Evolutionary conservation across 306 rosid species (phyloP).

Genomic region (Lathyrus aphaca): DNA sequence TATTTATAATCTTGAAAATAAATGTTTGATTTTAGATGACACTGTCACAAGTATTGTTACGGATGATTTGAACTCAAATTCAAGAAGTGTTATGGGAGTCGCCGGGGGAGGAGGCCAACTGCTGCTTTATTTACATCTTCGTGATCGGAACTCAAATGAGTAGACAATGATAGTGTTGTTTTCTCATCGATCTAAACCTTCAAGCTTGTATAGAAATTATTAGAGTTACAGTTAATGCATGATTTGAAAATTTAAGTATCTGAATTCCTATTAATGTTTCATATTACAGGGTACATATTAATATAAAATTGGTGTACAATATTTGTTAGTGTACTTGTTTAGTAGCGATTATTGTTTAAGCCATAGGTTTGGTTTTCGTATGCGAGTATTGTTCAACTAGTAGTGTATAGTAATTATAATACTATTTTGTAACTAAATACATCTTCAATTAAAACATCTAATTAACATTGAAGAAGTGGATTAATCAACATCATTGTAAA

Average conservation of each 20-base stretch:
- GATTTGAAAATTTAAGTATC: not conserved
- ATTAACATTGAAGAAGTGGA: too few species aligned
- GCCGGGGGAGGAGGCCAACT: slow-evolving; percentile 55
- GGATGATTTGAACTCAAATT: slow-evolving; percentile 58
- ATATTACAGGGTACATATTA: too few species aligned
- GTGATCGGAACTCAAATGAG: slow-evolving; percentile 28
- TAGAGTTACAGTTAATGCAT: too few species aligned
- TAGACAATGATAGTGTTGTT: slow-evolving; percentile 14
- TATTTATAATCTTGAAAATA: slow-evolving; percentile 6
- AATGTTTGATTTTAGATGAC: slow-evolving; percentile 47
- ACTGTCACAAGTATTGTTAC: slow-evolving; percentile 62
- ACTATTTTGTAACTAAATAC: too few species aligned
- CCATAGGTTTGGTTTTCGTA: too few species aligned
- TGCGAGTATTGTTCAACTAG: too few species aligned
- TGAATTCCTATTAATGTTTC: not conserved
- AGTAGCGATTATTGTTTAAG: too few species aligned
- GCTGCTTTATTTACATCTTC: slow-evolving; percentile 54
- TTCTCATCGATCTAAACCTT: slow-evolving; percentile 4
- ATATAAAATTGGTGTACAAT: too few species aligned
- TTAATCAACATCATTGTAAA: too few species aligned
- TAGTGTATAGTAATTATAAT: too few species aligned
- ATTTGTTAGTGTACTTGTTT: too few species aligned
- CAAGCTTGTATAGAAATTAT: slow-evolving; percentile 4
- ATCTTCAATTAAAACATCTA: too few species aligned
- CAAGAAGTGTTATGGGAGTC: slow-evolving; percentile 61